These are phyloP conservation scores for Ganoderma sinense DNA, from an alignment of 1,284 basidiomycete species.

Conservation along the genomic window DNA sequence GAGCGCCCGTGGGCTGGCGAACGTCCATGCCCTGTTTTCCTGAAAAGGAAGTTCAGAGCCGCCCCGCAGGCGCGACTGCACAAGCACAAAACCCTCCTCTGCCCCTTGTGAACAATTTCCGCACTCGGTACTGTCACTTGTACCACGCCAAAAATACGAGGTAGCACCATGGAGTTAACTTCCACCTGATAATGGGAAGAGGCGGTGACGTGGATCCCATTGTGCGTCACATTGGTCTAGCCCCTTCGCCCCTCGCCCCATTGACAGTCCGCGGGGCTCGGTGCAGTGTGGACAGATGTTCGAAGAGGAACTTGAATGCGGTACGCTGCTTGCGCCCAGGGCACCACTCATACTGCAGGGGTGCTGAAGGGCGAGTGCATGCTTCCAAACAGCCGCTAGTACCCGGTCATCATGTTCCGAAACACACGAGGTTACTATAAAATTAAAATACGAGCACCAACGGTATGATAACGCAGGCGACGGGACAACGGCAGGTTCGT, in stretches of 20 bases:
- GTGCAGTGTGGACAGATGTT: background rate
- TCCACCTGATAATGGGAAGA: background rate
- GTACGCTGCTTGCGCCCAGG: background rate
- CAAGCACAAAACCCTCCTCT: background rate
- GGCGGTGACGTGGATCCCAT: background rate
- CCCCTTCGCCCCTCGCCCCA: background rate
- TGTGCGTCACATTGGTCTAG: background rate
- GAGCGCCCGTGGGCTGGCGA: background rate
- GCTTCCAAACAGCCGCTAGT: background rate
- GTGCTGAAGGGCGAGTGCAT: background rate
- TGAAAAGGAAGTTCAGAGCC: conserved; percentile 11
- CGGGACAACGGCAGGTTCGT: background rate
- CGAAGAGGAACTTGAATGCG: background rate
- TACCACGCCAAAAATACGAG: background rate
- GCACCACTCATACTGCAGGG: background rate
- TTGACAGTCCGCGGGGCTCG: background rate
- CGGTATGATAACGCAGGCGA: background rate
- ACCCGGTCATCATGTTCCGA: background rate
- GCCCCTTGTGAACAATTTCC: too few relatives aligned
- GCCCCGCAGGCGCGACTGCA: background rate
- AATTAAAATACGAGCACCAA: background rate
- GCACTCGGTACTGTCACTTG: background rate
- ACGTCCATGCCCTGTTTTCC: conserved; percentile 11
- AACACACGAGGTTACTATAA: background rate
- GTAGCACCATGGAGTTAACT: background rate